phyloP scores from a whole-genome alignment of 2,329 filamentous ascomycete genomes.

The Pseudogymnoascus sp. region DNA sequence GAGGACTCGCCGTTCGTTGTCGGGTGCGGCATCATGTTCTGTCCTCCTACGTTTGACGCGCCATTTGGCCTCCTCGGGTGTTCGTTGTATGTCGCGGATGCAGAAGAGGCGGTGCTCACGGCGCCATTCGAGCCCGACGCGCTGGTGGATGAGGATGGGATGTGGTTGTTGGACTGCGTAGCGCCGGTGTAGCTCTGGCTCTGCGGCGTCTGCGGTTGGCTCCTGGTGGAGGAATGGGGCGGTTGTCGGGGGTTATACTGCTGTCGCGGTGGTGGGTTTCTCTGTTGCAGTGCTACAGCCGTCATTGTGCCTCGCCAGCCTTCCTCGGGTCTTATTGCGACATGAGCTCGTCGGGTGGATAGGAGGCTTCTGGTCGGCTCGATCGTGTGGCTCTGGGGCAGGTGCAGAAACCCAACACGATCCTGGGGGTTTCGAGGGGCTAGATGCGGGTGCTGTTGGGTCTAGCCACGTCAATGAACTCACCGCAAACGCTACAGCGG shows the following conservation, averaged over 20 bases:
- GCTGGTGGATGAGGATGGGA: constrained; percentile 4
- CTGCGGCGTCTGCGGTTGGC: constrained; percentile 6
- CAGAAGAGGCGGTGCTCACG: not conserved
- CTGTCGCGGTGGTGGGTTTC: constrained; percentile 22
- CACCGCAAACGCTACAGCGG: not conserved
- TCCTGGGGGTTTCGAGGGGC: not conserved
- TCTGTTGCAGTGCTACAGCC: constrained; percentile 26
- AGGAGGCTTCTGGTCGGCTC: constrained; percentile 3
- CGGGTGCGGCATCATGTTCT: not conserved
- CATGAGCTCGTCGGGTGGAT: not conserved
- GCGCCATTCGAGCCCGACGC: constrained; percentile 7
- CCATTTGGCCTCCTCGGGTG: constrained; percentile 2
- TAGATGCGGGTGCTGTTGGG: not conserved
- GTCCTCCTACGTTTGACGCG: not conserved
- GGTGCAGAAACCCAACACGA: not conserved
- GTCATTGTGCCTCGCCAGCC: constrained; percentile 25
- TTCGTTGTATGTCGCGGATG: not conserved
- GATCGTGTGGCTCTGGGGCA: not conserved
- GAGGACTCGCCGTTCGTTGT: constrained; percentile 1
- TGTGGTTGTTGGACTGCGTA: not conserved
- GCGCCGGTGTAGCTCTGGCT: not conserved
- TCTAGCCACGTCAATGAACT: not conserved
- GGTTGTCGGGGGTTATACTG: constrained; percentile 25
- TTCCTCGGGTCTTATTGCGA: constrained; percentile 7
- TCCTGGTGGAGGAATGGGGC: constrained; percentile 14